Evolutionary conservation across 2,329 filamentous ascomycete species (phyloP).

Genomic region (Emericellopsis atlantica): DNA sequence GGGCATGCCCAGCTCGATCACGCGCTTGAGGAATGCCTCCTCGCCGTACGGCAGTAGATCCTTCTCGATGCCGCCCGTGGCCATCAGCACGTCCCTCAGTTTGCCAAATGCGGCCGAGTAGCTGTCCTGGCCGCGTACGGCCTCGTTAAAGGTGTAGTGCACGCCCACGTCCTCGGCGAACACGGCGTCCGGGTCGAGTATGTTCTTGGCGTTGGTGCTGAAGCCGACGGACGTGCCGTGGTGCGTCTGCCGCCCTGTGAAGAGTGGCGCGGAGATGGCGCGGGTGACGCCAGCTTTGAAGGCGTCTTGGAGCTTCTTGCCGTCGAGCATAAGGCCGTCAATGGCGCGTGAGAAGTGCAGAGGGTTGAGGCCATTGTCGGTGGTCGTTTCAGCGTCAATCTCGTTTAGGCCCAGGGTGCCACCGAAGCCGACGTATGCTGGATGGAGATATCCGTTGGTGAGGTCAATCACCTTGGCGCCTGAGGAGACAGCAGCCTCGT

Average conservation of each 20-base stretch:
- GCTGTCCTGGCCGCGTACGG: slow-evolving; percentile 26
- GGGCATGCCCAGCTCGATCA: slow-evolving; percentile 38
- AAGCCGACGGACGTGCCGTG: slow-evolving; percentile 48
- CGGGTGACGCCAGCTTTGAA: slow-evolving; percentile 44
- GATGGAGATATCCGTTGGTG: slow-evolving; percentile 46
- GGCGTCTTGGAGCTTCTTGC: slow-evolving; percentile 40
- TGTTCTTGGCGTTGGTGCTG: slow-evolving; percentile 32
- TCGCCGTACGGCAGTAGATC: slow-evolving; percentile 27
- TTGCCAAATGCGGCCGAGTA: slow-evolving; percentile 40
- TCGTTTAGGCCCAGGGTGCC: slow-evolving; percentile 49
- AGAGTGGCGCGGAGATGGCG: slow-evolving; percentile 43
- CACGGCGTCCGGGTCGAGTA: slow-evolving; percentile 33
- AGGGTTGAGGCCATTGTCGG: slow-evolving; percentile 35
- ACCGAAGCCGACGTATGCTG: slow-evolving; percentile 47
- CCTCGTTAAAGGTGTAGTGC: slow-evolving; percentile 42
- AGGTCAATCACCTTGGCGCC: slow-evolving; percentile 30
- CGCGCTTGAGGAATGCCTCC: slow-evolving; percentile 35
- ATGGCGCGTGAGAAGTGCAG: slow-evolving; percentile 43
- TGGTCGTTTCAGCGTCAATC: slow-evolving; percentile 43
- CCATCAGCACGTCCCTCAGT: slow-evolving; percentile 40
- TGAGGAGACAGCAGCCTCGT: slow-evolving; percentile 19
- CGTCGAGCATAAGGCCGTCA: slow-evolving; percentile 41
- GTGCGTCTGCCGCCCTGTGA: slow-evolving; percentile 26
- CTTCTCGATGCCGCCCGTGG: slow-evolving; percentile 27
- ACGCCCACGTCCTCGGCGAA: slow-evolving; percentile 41